Conservation (phyloP, 805 yeast genomes). For the Sugiyamaella floridensis region DNA sequence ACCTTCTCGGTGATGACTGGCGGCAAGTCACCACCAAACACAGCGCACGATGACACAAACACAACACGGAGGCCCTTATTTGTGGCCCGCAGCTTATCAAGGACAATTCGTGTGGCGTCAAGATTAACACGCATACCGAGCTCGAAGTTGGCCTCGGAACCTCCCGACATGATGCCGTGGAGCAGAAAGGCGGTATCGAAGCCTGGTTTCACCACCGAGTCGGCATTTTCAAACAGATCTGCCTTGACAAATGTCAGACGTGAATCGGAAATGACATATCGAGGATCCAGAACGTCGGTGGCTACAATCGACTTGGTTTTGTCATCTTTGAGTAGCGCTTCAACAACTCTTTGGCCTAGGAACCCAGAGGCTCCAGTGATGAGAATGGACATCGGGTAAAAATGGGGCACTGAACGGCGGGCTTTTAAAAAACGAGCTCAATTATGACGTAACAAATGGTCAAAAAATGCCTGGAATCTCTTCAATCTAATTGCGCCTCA, state of each 20-base stretch:
- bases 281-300: constrained; percentile 20
- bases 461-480: no score
- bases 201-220: constrained; percentile 6
- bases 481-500: no score
- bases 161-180: constrained; percentile 26
- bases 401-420: no score
- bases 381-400: constrained; percentile 17
- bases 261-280: neutral
- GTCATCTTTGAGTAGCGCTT: constrained; percentile 13
- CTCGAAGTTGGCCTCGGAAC: constrained; percentile 23
- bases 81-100: constrained; percentile 15
- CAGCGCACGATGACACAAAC: constrained; percentile 21
- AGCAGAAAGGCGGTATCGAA: constrained; percentile 17
- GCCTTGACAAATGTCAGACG: constrained; percentile 15
- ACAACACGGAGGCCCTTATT: constrained; percentile 16
- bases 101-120: constrained; percentile 20
- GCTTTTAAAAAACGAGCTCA: no score
- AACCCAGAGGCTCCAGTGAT: constrained; percentile 25
- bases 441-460: no score
- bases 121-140: constrained; percentile 23
- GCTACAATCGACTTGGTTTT: constrained; percentile 12
- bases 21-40: constrained; percentile 22
- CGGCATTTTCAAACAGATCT: constrained; percentile 15
- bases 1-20: constrained; percentile 17
- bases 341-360: constrained; percentile 21